Conservation (phyloP, 2,329 filamentous ascomycete species). For the Thyridium curvatum region DNA sequence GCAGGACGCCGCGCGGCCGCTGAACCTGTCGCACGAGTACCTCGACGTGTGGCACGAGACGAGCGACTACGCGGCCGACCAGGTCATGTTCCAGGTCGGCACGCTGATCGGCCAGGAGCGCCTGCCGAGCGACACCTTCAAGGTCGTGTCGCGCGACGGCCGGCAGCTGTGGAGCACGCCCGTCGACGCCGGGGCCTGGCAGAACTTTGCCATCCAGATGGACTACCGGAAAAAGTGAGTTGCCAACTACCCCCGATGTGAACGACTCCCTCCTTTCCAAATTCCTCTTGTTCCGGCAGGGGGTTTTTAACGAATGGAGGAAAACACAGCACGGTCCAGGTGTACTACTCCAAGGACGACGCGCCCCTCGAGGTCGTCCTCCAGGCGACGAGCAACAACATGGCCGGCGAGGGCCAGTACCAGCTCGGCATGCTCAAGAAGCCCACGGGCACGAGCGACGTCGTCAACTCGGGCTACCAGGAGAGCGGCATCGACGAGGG, state of each 20-base stretch:
- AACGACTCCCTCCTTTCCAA: neutral
- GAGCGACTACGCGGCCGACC: constrained; percentile 27
- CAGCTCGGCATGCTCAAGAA: constrained; percentile 56
- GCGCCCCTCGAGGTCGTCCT: constrained; percentile 41
- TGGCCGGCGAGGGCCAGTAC: constrained; percentile 46
- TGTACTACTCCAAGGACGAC: constrained; percentile 48
- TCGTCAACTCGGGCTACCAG: constrained; percentile 43
- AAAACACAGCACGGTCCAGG: constrained; percentile 41
- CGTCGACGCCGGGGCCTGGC: constrained; percentile 42
- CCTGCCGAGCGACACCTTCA: constrained; percentile 30
- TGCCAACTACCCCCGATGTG: too few species aligned
- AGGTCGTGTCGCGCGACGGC: constrained; percentile 31
- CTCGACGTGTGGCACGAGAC: constrained; percentile 29
- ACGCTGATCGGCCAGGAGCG: constrained; percentile 25
- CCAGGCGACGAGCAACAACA: constrained; percentile 37
- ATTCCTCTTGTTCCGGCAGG: too few species aligned
- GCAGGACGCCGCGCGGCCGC: constrained; percentile 20
- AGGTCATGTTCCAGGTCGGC: constrained; percentile 30
- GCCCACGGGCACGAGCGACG: constrained; percentile 41
- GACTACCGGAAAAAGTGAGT: constrained; percentile 49
- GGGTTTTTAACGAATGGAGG: neutral
- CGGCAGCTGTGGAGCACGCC: constrained; percentile 31
- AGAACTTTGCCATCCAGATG: constrained; percentile 54
- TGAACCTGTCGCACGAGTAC: constrained; percentile 31
- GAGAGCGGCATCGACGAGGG: constrained; percentile 39